phyloP scores from a whole-genome alignment of 306 rosid genomes.

The Coriaria nepalensis region DNA sequence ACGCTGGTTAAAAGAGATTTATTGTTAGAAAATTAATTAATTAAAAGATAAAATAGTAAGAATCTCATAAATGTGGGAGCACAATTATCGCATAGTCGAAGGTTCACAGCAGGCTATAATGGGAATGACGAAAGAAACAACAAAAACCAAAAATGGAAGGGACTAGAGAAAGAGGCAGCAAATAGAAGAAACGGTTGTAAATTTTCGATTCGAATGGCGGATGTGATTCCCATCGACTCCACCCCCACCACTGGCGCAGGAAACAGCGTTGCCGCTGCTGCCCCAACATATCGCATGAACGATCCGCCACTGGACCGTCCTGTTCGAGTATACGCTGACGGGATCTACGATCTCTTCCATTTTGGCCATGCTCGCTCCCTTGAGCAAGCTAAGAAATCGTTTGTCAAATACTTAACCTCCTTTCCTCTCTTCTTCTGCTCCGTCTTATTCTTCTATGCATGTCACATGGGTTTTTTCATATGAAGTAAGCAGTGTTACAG shows the following conservation, averaged over 20 bases:
- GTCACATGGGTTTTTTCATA: too few relatives aligned
- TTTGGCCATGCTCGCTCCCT: constrained; percentile 97
- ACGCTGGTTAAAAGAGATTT: too few relatives aligned
- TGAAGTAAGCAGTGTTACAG: too few relatives aligned
- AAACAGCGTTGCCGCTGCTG: background rate
- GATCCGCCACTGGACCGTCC: constrained; percentile 42
- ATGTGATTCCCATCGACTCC: constrained; percentile 16
- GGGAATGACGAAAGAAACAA: too few relatives aligned
- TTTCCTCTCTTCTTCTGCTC: too few relatives aligned
- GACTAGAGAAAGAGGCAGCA: constrained; percentile 3
- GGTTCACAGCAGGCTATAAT: background rate
- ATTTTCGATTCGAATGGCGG: constrained; percentile 20
- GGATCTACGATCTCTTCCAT: constrained; percentile 99
- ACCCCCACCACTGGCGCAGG: background rate
- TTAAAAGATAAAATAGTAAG: too few relatives aligned
- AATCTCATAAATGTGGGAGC: background rate
- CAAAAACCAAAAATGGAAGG: background rate
- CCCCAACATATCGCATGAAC: constrained; percentile 15
- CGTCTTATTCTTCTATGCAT: background rate
- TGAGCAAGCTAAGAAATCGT: constrained; percentile 97
- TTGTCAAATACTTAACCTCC: background rate
- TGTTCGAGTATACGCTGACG: constrained; percentile 85
- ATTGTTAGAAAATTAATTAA: too few relatives aligned
- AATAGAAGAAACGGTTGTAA: background rate
- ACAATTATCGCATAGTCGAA: constrained; percentile 4